Percentiles rank a stretch among this genome's conserved stretches.
Evolutionary conservation across 257 asterid species (phyloP).

Genomic region (Nicotiana knightiana): DNA sequence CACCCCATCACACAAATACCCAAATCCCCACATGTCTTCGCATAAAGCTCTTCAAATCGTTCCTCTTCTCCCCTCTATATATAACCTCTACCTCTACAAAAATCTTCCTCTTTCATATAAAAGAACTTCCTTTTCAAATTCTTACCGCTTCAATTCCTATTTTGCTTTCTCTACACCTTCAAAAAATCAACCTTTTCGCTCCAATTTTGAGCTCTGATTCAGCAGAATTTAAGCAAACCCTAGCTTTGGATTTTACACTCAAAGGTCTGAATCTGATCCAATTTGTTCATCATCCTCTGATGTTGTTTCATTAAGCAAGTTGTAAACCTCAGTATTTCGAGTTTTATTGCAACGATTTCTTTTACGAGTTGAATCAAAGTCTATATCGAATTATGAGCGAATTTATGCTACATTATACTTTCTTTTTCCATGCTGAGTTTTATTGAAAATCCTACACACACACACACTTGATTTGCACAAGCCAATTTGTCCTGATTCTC

Average conservation of each 20-base stretch:
- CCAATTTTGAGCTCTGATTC: not conserved
- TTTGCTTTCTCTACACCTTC: not conserved
- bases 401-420: not conserved
- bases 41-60: slow-evolving; percentile 9
- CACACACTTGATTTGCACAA: not conserved
- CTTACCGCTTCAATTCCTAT: slow-evolving; percentile 32
- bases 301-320: not conserved
- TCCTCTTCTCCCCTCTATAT: slow-evolving; percentile 18
- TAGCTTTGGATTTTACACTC: slow-evolving; percentile 17
- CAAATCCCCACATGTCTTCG: slow-evolving; percentile 16
- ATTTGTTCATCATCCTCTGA: not conserved
- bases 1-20: slow-evolving; percentile 11
- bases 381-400: not conserved
- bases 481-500: not conserved
- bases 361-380: not conserved
- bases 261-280: not conserved
- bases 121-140: slow-evolving; percentile 33
- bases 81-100: slow-evolving; percentile 1
- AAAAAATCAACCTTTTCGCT: not conserved
- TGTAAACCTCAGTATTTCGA: too few species aligned
- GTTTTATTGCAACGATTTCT: not conserved
- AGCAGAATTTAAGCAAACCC: slow-evolving; percentile 23
- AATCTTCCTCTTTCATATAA: slow-evolving; percentile 27
- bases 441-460: not conserved
- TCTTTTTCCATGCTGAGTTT: not conserved